Conservation (phyloP, 23 red algal genomes). For the Gracilaria vermiculophylla region DNA sequence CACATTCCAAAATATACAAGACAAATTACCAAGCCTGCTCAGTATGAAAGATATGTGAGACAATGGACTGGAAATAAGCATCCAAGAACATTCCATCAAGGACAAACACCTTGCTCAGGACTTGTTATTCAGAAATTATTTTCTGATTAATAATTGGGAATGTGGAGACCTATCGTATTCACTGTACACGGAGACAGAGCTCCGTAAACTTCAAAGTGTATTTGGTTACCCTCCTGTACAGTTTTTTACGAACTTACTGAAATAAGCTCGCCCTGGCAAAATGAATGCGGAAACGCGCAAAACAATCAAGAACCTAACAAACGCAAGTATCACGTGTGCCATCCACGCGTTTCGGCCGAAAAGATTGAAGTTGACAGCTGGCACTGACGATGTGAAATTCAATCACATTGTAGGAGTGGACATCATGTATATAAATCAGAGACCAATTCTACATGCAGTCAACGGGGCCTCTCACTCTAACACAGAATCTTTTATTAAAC, state of each 20-base stretch:
- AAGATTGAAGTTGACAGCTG: too few species aligned
- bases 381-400: slow-evolving; percentile 2
- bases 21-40: neutral
- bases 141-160: neutral
- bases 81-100: neutral
- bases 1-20: neutral
- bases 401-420: slow-evolving; percentile 13
- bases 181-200: slow-evolving; percentile 6
- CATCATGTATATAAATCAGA: neutral
- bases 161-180: neutral
- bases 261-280: neutral
- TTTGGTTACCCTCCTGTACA: slow-evolving; percentile 20
- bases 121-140: slow-evolving; percentile 10
- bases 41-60: slow-evolving; percentile 28
- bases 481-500: neutral
- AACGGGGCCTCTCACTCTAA: neutral
- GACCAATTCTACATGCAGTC: slow-evolving; percentile 12
- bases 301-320: neutral
- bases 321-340: neutral
- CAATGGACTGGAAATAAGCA: slow-evolving; percentile 25
- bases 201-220: neutral
- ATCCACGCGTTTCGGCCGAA: neutral
- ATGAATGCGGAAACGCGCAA: neutral
- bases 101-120: neutral
- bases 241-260: neutral